These are phyloP conservation scores for Ophiosphaerella narmari DNA, from an alignment of 2,329 filamentous ascomycete genomes.

Conservation along the genomic window DNA sequence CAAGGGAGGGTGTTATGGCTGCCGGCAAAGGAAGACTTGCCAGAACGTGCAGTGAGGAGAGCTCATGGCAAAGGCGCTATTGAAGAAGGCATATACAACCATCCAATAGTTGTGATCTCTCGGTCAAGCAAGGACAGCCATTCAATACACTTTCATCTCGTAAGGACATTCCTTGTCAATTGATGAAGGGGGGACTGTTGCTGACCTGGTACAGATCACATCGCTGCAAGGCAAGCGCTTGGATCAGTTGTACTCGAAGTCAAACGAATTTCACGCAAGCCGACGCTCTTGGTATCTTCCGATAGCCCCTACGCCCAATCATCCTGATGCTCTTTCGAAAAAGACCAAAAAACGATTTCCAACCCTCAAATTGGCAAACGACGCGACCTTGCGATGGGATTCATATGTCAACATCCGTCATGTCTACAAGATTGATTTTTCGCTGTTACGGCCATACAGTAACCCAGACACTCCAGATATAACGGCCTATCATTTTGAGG, in stretches of 20 bases:
- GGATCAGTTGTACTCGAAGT: slow-evolving; percentile 36
- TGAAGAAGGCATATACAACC: slow-evolving; percentile 41
- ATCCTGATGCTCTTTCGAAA: slow-evolving; percentile 39
- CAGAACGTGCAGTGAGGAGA: slow-evolving; percentile 30
- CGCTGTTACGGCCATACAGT: slow-evolving; percentile 28
- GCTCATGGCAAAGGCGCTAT: slow-evolving; percentile 37
- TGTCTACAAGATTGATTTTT: slow-evolving; percentile 41
- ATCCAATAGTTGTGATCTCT: slow-evolving; percentile 41
- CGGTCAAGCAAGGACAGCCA: slow-evolving; percentile 30
- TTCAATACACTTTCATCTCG: slow-evolving; percentile 42
- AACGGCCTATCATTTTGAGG: slow-evolving; percentile 25
- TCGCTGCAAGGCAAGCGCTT: slow-evolving; percentile 42
- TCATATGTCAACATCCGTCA: slow-evolving; percentile 43
- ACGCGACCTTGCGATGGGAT: slow-evolving; percentile 31
- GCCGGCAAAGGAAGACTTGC: slow-evolving; percentile 33
- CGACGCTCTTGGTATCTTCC: slow-evolving; percentile 42
- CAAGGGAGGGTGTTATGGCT: slow-evolving; percentile 41
- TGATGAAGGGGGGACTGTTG: not conserved
- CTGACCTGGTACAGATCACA: slow-evolving; percentile 35
- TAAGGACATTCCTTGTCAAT: slow-evolving; percentile 16
- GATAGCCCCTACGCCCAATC: slow-evolving; percentile 35
- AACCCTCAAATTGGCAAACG: slow-evolving; percentile 28
- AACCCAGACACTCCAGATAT: slow-evolving; percentile 28
- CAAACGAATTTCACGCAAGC: slow-evolving; percentile 39
- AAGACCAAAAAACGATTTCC: slow-evolving; percentile 39